Evolutionary conservation across 805 yeast species (phyloP).

Genomic region (Schwanniomyces polymorphus): DNA sequence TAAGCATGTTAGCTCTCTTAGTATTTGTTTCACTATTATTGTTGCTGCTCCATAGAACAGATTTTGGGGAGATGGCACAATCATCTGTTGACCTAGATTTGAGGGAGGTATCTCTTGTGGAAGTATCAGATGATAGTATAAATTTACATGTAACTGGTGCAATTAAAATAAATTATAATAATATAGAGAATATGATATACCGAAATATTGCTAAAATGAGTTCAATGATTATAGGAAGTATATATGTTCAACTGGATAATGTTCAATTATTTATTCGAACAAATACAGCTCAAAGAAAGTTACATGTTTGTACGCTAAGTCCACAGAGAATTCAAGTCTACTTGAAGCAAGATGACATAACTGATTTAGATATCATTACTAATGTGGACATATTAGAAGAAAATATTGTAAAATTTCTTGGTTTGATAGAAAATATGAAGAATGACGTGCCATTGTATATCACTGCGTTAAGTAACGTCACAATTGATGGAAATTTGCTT

Average conservation of each 20-base stretch:
- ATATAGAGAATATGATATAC: constrained; percentile 19
- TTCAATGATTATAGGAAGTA: constrained; percentile 21
- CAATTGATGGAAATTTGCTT: constrained; percentile 15
- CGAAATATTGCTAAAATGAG: constrained; percentile 17
- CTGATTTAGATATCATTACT: constrained; percentile 23
- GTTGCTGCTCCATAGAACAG: not conserved
- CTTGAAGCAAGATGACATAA: constrained; percentile 15
- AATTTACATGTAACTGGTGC: constrained; percentile 26
- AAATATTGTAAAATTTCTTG: constrained; percentile 14
- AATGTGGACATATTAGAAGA: constrained; percentile 18
- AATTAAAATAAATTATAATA: constrained; percentile 25
- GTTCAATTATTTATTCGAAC: constrained; percentile 17
- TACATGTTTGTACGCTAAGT: constrained; percentile 22
- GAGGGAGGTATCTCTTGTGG: constrained; percentile 21
- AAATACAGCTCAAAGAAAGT: constrained; percentile 6
- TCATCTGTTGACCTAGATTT: constrained; percentile 22
- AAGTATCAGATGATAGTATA: constrained; percentile 25
- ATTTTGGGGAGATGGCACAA: constrained; percentile 12
- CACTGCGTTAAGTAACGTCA: constrained; percentile 16
- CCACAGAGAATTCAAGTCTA: constrained; percentile 25
- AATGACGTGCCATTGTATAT: constrained; percentile 21
- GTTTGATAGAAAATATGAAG: constrained; percentile 14
- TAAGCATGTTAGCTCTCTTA: not conserved
- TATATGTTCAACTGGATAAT: constrained; percentile 19
- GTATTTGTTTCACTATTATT: not conserved